Percentiles rank a stretch among this genome's conserved stretches.
These are phyloP conservation scores for Lipomyces sp. DNA, from an alignment of 805 yeast genomes.

Conservation along the genomic window DNA sequence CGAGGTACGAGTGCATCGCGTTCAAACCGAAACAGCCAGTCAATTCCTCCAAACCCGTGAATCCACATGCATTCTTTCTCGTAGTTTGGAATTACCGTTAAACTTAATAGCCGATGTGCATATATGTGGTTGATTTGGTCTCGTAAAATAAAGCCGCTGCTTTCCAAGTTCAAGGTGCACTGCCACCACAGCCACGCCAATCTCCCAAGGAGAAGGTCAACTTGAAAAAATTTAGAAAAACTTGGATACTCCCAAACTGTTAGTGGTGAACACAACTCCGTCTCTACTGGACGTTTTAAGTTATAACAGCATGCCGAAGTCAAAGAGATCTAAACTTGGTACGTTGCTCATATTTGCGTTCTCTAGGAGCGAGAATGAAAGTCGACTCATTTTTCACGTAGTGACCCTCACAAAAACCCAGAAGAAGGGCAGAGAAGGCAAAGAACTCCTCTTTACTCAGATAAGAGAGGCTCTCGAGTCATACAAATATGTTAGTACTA, in stretches of 20 bases:
- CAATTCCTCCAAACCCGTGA: not conserved
- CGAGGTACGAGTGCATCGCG: constrained; percentile 82
- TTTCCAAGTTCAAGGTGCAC: constrained; percentile 5
- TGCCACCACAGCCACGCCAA: constrained; percentile 11
- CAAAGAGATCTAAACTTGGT: constrained; percentile 88
- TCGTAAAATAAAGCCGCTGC: too few species aligned
- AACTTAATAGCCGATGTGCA: too few species aligned
- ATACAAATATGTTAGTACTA: constrained; percentile 58
- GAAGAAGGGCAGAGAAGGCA: constrained; percentile 92
- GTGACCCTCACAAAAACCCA: constrained; percentile 96
- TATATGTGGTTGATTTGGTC: too few species aligned
- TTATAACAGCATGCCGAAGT: constrained; percentile 81
- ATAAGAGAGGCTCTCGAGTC: constrained; percentile 80
- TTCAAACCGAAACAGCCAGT: too few species aligned
- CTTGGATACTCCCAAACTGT: constrained; percentile 14
- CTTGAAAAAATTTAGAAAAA: constrained; percentile 4
- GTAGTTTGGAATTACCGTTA: too few species aligned
- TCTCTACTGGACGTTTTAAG: not conserved
- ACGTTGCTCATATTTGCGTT: constrained; percentile 29
- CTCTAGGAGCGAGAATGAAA: not conserved
- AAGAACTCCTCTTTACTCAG: constrained; percentile 88
- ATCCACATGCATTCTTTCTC: too few species aligned
- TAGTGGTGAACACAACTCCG: not conserved
- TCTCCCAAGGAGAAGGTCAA: not conserved
- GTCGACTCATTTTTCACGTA: constrained; percentile 20